These are phyloP conservation scores for Fraxinus anomala DNA, from an alignment of 257 asterid genomes.

Conservation along the genomic window DNA sequence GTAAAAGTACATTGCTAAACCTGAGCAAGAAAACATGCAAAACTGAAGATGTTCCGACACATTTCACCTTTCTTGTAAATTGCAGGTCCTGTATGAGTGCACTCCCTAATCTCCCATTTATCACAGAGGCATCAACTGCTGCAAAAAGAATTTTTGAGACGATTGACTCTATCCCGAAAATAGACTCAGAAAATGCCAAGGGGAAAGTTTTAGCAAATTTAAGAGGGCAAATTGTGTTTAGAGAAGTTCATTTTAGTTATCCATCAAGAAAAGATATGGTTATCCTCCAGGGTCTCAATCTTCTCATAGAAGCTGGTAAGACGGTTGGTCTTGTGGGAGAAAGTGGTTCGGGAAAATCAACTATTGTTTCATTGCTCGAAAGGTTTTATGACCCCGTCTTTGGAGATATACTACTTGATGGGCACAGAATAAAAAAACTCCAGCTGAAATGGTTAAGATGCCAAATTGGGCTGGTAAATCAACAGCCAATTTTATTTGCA, in stretches of 20 bases:
- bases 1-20: no score
- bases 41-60: background rate
- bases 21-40: no score
- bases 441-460: slow-evolving; percentile 75
- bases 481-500: slow-evolving; percentile 76
- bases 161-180: slow-evolving; percentile 51
- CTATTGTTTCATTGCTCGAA: slow-evolving; percentile 62
- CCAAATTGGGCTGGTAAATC: slow-evolving; percentile 74
- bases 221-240: slow-evolving; percentile 66
- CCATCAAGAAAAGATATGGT: slow-evolving; percentile 64
- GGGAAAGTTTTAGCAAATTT: slow-evolving; percentile 47
- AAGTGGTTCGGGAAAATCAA: slow-evolving; percentile 84
- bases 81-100: slow-evolving; percentile 39
- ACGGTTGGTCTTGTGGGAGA: slow-evolving; percentile 78
- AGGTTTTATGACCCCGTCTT: slow-evolving; percentile 67
- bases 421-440: slow-evolving; percentile 46
- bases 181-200: slow-evolving; percentile 45
- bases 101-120: slow-evolving; percentile 49
- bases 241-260: slow-evolving; percentile 62
- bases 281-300: slow-evolving; percentile 53
- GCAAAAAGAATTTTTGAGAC: slow-evolving; percentile 54
- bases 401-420: slow-evolving; percentile 72
- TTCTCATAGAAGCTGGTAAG: slow-evolving; percentile 51
- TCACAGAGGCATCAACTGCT: slow-evolving; percentile 56
- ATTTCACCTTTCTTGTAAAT: slow-evolving; percentile 1